Evolutionary conservation across 1,284 basidiomycete genomes (phyloP), one percentile per base, ranked within the genome.

Genomic region (Limonomyces culmigenus): DNA sequence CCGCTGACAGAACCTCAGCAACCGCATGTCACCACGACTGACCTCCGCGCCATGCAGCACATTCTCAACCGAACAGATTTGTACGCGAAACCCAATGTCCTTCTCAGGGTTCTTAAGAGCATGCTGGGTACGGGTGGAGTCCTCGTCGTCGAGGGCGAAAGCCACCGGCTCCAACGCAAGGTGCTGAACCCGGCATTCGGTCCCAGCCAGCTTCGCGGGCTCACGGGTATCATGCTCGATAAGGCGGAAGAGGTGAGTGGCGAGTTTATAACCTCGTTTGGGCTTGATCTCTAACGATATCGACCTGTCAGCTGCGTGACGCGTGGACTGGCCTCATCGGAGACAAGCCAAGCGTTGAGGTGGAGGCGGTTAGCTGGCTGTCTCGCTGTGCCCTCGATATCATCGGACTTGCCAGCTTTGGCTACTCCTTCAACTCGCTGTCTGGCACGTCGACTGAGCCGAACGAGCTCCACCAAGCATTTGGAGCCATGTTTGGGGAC

Each of bases 301-400:
- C n/a, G 3, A 5, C 30, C 35, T 30, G 5, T 14, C 32, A 48
- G 45, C 40, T 49, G 15, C 43, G 48, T n/a, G 42, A 50, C 12
- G 39, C 43, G 23, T 48, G 33, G 42, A 27, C 19, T 3, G 33
- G 27, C 11, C n/a, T n/a, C n/a, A n/a, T n/a, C n/a, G n/a, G n/a
- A n/a, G n/a, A n/a, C 32, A 42, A 2, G 20, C 40, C 5, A 23
- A 33, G 35, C 19, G 32, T 38, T 12, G 39, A 15, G 18, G 39
- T 21, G 37, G 42, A 37, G 39, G 39, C 30, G 34, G 32, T 21
- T 30, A 27, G 33, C 4, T 64, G 56, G 51, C 49, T 68, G 12
- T 57, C 50, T 5, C 54, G 56, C 35, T 51, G 56, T 4, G 65
- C 65, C 0, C 45, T 69, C 27, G 66, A 69, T 41, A 53, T 67